Evolutionary conservation across 768 basidiomycete species (phyloP).

Genomic region (Mycena galericulata): DNA sequence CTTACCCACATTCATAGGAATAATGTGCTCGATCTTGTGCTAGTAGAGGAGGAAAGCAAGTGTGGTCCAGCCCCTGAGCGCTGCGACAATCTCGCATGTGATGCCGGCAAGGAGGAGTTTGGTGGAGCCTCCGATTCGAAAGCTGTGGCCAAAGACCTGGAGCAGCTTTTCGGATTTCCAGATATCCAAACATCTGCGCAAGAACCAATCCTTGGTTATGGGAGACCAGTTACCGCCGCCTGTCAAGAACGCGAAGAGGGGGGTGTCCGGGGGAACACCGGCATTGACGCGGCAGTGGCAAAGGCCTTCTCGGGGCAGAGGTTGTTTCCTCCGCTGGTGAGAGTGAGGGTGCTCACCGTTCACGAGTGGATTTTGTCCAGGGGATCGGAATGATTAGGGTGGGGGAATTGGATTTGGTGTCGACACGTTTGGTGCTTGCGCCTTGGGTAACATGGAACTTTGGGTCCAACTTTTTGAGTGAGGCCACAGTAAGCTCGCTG

Average conservation of each 20-base stretch:
- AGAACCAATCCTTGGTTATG: not conserved
- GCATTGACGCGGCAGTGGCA: not conserved
- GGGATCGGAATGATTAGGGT: conserved; percentile 42
- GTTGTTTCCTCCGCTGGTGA: conserved; percentile 27
- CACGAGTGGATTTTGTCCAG: conserved; percentile 46
- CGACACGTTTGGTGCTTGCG: not conserved
- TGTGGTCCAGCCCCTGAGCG: conserved; percentile 47
- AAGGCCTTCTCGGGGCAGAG: conserved; percentile 22
- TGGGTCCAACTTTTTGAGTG: not conserved
- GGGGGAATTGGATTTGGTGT: not conserved
- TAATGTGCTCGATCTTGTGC: conserved; percentile 38
- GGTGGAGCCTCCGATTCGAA: not conserved
- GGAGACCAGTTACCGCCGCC: not conserved
- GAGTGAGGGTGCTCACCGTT: conserved; percentile 22
- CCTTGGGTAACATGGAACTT: not conserved
- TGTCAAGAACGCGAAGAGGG: not conserved
- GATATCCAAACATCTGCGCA: too few relatives aligned
- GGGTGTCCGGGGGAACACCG: not conserved
- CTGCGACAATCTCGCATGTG: conserved; percentile 44
- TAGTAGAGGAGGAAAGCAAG: conserved; percentile 50
- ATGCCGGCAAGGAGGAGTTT: conserved; percentile 35
- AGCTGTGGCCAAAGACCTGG: not conserved
- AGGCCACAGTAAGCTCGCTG: not conserved
- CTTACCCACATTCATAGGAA: too few relatives aligned
- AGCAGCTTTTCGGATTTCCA: not conserved